Evolutionary conservation across 2,329 filamentous ascomycete species (phyloP).

Genomic region (Pestalotiopsis sp.): DNA sequence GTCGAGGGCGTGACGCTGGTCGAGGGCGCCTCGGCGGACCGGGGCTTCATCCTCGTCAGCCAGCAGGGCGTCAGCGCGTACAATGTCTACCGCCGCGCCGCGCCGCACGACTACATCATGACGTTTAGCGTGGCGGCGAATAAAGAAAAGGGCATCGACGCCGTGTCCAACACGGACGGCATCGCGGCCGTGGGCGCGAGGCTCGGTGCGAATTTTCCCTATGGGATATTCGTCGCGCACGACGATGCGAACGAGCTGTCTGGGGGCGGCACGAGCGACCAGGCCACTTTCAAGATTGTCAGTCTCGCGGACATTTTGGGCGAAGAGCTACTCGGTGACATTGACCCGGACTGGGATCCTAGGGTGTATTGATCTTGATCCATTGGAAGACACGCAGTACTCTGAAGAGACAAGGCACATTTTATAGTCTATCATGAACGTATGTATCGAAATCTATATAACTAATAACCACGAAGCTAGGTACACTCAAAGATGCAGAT

Average conservation of each 20-base stretch:
- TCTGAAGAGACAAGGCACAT: not conserved
- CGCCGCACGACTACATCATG: constrained; percentile 50
- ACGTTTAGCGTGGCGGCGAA: constrained; percentile 51
- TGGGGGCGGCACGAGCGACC: constrained; percentile 44
- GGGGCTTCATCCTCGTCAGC: constrained; percentile 54
- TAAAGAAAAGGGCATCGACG: constrained; percentile 41
- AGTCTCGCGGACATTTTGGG: constrained; percentile 42
- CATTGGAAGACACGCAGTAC: not conserved
- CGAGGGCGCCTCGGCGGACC: constrained; percentile 41
- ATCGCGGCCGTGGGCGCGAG: constrained; percentile 47
- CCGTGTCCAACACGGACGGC: constrained; percentile 57
- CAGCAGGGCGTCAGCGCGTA: constrained; percentile 56
- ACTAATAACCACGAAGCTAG: not conserved
- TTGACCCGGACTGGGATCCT: constrained; percentile 44
- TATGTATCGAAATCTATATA: constrained; percentile 9
- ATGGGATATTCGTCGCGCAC: constrained; percentile 52
- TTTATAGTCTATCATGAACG: not conserved
- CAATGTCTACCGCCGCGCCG: constrained; percentile 50
- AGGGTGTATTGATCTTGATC: constrained; percentile 21
- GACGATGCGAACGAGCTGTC: constrained; percentile 56
- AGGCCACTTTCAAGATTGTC: constrained; percentile 55
- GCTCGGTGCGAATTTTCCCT: constrained; percentile 43
- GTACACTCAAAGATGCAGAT: not conserved
- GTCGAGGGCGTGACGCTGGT: constrained; percentile 57
- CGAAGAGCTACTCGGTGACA: constrained; percentile 34